Conservation (phyloP, 768 basidiomycete genomes). For the Amanita subjunquillea region DNA sequence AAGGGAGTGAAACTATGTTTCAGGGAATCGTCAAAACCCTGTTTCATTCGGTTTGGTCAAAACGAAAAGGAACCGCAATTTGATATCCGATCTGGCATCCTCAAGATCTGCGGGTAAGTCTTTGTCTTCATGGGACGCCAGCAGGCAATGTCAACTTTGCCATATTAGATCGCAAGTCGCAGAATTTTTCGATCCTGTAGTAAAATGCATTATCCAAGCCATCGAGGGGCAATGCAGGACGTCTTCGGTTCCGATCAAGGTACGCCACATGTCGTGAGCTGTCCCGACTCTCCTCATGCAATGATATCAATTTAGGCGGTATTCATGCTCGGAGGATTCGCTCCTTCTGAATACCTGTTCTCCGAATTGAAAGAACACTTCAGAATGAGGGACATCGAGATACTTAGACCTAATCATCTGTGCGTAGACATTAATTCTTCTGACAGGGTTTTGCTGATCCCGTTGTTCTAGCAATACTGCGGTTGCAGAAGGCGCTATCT, state of each 20-base stretch:
- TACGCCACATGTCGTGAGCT: neutral
- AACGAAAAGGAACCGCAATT: conserved; percentile 27
- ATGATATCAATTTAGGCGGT: conserved; percentile 19
- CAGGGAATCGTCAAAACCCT: conserved; percentile 16
- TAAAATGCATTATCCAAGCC: no score
- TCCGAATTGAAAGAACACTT: conserved; percentile 26
- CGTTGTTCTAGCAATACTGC: conserved; percentile 13
- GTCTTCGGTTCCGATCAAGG: conserved; percentile 1
- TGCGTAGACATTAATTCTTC: conserved; percentile 16
- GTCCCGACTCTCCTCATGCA: neutral
- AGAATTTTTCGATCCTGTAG: no score
- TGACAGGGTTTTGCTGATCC: neutral
- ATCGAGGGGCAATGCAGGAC: neutral
- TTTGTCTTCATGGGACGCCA: neutral
- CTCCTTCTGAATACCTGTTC: conserved; percentile 39
- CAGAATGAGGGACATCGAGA: conserved; percentile 19
- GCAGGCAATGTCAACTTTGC: no score
- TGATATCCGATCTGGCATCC: conserved; percentile 34
- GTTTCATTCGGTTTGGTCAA: conserved; percentile 37
- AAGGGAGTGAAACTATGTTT: conserved; percentile 19
- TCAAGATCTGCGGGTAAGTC: neutral
- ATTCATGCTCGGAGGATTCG: conserved; percentile 44
- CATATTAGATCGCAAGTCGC: neutral
- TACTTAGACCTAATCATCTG: conserved; percentile 37
- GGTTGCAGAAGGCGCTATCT: conserved; percentile 16